Percentiles rank a stretch among this genome's conserved stretches.
These are phyloP conservation scores for Russula sp. DNA, from an alignment of 768 basidiomycete species.

Conservation along the genomic window DNA sequence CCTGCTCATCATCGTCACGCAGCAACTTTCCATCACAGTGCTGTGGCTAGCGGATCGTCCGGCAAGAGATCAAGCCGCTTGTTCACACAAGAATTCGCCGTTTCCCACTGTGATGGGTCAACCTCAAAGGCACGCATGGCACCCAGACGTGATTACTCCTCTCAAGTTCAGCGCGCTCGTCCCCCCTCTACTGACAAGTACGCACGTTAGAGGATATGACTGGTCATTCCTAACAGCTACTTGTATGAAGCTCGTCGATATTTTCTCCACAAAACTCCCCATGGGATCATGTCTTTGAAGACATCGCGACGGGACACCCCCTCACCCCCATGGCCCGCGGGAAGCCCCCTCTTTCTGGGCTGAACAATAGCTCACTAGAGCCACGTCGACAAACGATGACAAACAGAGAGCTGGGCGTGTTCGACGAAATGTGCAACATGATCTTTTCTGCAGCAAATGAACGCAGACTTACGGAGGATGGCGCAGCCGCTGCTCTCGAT, in stretches of 20 bases:
- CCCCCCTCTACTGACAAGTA: conserved; percentile 13
- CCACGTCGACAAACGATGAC: conserved; percentile 56
- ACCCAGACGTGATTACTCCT: conserved; percentile 3
- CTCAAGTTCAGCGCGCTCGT: not conserved
- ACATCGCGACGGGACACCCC: conserved; percentile 33
- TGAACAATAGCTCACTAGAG: conserved; percentile 5
- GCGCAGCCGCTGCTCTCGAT: not conserved
- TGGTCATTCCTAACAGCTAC: not conserved
- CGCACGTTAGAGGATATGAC: not conserved
- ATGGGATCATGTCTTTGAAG: conserved; percentile 52
- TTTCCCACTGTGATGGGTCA: not conserved
- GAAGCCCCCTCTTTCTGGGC: not conserved
- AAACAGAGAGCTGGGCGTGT: conserved; percentile 55
- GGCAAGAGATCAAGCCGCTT: not conserved
- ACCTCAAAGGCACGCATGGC: not conserved
- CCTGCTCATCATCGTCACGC: not conserved
- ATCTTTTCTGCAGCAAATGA: conserved; percentile 50
- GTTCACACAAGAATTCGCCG: not conserved
- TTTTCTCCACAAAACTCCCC: conserved; percentile 32
- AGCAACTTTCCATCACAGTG: not conserved
- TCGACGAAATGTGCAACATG: conserved; percentile 69
- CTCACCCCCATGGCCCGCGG: conserved; percentile 11
- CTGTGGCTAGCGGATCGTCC: not conserved
- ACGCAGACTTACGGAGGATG: conserved; percentile 26
- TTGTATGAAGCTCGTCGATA: conserved; percentile 24